Conservation (phyloP, 176 grass and related monocot genomes). For the Poa annua region DNA sequence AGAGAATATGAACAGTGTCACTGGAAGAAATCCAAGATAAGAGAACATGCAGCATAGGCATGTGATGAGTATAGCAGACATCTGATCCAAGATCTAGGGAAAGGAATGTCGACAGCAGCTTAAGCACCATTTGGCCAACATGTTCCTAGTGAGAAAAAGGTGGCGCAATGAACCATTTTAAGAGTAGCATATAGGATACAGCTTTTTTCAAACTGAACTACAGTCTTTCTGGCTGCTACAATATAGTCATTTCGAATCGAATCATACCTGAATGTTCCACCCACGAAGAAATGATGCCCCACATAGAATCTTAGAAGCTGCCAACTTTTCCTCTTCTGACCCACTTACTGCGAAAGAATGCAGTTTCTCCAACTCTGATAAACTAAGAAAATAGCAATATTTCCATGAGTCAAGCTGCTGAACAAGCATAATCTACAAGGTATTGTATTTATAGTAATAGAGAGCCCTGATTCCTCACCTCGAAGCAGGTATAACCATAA, state of each 20-base stretch:
- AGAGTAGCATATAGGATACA: constrained; percentile 9
- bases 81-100: constrained; percentile 48
- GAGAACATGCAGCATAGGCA: constrained; percentile 65
- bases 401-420: constrained; percentile 1
- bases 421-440: background rate
- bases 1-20: constrained; percentile 85
- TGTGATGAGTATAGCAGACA: constrained; percentile 55
- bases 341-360: constrained; percentile 70
- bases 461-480: constrained; percentile 49
- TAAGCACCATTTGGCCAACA: constrained; percentile 66
- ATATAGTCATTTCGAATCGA: constrained; percentile 7
- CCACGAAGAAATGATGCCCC: constrained; percentile 75
- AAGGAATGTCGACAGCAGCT: constrained; percentile 49
- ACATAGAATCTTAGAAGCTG: constrained; percentile 75
- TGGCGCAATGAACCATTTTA: constrained; percentile 11
- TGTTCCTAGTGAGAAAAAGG: constrained; percentile 62
- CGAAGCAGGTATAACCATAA: constrained; percentile 75
- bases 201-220: background rate
- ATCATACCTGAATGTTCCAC: constrained; percentile 89
- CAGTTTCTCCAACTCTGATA: constrained; percentile 77
- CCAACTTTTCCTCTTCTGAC: constrained; percentile 73
- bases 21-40: constrained; percentile 62
- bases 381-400: constrained; percentile 49
- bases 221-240: constrained; percentile 23
- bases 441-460: background rate